Evolutionary conservation across 1,284 basidiomycete species (phyloP), one percentile per base, ranked within the genome.

Genomic region (Sphagnurus paluster): DNA sequence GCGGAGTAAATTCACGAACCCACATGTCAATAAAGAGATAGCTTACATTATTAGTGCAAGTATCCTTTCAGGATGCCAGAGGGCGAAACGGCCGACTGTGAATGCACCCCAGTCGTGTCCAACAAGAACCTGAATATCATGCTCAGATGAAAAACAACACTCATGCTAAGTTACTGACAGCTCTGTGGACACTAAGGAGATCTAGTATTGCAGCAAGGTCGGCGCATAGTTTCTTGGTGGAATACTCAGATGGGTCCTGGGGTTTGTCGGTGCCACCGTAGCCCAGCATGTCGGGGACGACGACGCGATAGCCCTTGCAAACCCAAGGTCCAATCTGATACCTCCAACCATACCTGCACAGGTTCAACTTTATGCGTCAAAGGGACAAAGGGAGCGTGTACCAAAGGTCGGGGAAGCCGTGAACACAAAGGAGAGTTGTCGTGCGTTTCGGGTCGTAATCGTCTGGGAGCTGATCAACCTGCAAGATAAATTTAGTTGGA

Each of bases 61-160:
- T 32, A 85, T 52, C 25, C 84, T 72, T 13, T 78, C 63, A 0
- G 86, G 83, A 59, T 84, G 63, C 82, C 82, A 87, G 20, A 87
- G 67, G 10, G 82, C 79, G 54, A 89, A 84, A 17, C 84, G 72
- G 26, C 72, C 71, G 3, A 71, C 82, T 5, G 68, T 75, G 50
- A 69, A 76, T 6, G 82, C 67, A 2, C 86, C 87, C 86, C 86
- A 88, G 56, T 89, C 86, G 53, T 88, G 87, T 2, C 84, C 86
- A 50, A 87, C 69, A 39, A 87, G 62, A 10, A 87, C 70, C 82
- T 85, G 44, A 5, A 30, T 8, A n/a, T n/a, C n/a, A n/a, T n/a
- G 46, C 25, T 38, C 10, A 23, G 19, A 46, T 16, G 26, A 44
- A 34, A 37, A 30, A 35, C 19, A 39, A 26, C 16, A 32, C 30